phyloP scores from a whole-genome alignment of 1,284 basidiomycete species.

The Ganoderma multipileum region DNA sequence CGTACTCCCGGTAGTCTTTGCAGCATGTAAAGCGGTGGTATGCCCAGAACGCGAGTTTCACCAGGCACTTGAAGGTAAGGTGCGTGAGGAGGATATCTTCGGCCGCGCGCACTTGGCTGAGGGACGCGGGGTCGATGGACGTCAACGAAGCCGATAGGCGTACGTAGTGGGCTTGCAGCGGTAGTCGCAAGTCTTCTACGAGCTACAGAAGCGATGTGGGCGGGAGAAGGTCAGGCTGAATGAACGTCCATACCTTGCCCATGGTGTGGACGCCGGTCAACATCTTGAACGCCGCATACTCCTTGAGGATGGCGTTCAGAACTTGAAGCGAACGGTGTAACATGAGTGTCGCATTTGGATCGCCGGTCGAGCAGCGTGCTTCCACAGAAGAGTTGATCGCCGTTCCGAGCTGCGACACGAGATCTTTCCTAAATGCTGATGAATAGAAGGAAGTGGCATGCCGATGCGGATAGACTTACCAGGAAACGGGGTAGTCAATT shows the following conservation, averaged over 20 bases:
- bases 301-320: constrained; percentile 70
- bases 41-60: constrained; percentile 71
- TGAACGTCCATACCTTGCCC: constrained; percentile 51
- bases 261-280: constrained; percentile 69
- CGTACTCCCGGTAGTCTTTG: constrained; percentile 50
- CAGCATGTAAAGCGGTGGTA: constrained; percentile 62
- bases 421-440: constrained; percentile 56
- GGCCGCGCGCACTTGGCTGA: constrained; percentile 43
- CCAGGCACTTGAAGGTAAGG: constrained; percentile 72
- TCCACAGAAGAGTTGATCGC: constrained; percentile 60
- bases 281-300: constrained; percentile 73
- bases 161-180: constrained; percentile 66
- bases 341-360: constrained; percentile 56
- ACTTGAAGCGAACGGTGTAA: constrained; percentile 67
- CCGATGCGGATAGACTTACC: constrained; percentile 48
- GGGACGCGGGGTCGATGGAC: constrained; percentile 46
- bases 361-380: constrained; percentile 50
- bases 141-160: constrained; percentile 57
- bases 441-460: background rate
- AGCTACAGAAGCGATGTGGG: constrained; percentile 48
- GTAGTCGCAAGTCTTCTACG: constrained; percentile 55
- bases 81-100: constrained; percentile 70
- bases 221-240: background rate
- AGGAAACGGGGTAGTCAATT: constrained; percentile 70
- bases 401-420: constrained; percentile 63